These are phyloP conservation scores for Chalciporus chontae DNA, from an alignment of 768 basidiomycete species.

Conservation along the genomic window DNA sequence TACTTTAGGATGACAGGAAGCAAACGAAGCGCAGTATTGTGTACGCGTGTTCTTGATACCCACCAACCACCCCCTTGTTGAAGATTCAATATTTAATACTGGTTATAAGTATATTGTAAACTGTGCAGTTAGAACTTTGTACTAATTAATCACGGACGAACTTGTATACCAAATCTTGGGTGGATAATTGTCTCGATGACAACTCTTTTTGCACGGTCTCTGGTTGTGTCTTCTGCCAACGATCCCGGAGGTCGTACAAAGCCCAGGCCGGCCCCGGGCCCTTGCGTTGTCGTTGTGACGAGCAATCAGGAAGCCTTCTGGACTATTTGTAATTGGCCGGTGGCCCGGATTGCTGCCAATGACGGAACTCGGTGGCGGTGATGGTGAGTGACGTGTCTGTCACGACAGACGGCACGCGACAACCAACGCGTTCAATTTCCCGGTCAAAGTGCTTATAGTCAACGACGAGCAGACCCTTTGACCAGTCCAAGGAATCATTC, in stretches of 20 bases:
- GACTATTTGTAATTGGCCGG: no score
- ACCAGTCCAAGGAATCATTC: constrained; percentile 4
- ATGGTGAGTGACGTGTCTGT: constrained; percentile 11
- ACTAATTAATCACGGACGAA: constrained; percentile 2
- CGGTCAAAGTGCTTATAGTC: not conserved
- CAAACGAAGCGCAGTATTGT: not conserved
- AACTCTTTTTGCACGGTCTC: no score
- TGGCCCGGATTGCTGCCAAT: no score
- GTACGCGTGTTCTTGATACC: constrained; percentile 19
- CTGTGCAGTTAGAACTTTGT: constrained; percentile 17
- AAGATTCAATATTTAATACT: constrained; percentile 26
- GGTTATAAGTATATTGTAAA: constrained; percentile 25
- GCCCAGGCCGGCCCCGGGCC: no score
- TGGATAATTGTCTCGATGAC: not conserved
- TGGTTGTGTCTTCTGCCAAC: no score
- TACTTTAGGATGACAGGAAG: not conserved
- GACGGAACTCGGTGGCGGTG: constrained; percentile 16
- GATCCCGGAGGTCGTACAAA: no score
- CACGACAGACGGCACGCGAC: constrained; percentile 4
- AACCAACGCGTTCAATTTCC: not conserved
- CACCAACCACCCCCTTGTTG: constrained; percentile 17
- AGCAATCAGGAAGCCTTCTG: no score
- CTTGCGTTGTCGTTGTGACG: no score
- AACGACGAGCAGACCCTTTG: constrained; percentile 1
- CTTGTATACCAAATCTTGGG: constrained; percentile 7